Evolutionary conservation across 148 eudicot genomes (phyloP), one percentile per base, ranked within the genome.

Genomic region (Selenicereus undatus): DNA sequence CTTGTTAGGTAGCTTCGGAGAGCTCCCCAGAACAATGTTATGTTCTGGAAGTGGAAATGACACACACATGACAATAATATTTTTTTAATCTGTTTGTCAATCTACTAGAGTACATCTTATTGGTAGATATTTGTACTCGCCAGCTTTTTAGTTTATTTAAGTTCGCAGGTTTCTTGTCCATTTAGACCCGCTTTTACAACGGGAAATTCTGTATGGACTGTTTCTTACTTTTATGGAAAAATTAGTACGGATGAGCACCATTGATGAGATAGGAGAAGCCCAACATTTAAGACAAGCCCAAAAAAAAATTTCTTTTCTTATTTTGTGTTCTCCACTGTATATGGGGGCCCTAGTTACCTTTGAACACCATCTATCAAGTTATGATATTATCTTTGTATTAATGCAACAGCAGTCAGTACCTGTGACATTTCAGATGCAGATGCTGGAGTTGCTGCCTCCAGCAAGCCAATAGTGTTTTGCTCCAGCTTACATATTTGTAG

Each of bases 401-500:
- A 45, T 74, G n/a, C 62, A 74, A 74, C 26, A 48, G 68, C 17
- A 27, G 1, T 39, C 32, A 75, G 27, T 75, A 81, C 83, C 83
- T 81, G 75, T 68, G 65, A 75, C 52, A 81, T 51, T 21, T 75
- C 83, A 17, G 43, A 65, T 9, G 24, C 9, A 52, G 32, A 35
- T 8, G 24, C 21, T 51, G 66, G 79, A 51, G 83, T 50, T 35
- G 79, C 54, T 16, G 79, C 66, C 72, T 75, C 68, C 52, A 81
- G 79, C 52, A 79, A 81, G 24, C 68, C 75, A 75, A 76, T 68
- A 35, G 75, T 81, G 79, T 36, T n/a, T 21, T 68, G 83, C 79
- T 81, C 79, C 52, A 81, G 39, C 68, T 75, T 52, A 68, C 27
- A 48, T 50, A 75, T 81, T 24, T 66, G 83, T 39, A 66, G 73